Conservation (phyloP, 371 early-diverging fungal genomes). For the Mucor indicus region DNA sequence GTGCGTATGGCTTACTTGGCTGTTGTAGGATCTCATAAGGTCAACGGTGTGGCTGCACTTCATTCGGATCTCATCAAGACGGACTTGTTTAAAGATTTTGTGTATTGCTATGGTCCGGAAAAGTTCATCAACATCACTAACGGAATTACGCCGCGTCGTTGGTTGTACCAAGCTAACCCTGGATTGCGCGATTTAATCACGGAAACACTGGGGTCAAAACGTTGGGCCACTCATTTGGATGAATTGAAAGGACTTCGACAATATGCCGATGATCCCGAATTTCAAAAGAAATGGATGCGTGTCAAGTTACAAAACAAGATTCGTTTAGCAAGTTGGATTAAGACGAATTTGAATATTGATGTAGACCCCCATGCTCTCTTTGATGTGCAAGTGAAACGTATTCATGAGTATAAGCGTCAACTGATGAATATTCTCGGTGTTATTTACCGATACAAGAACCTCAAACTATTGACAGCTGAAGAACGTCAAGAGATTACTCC, state of each 20-base stretch:
- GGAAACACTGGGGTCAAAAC: slow-evolving; percentile 64
- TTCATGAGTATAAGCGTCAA: slow-evolving; percentile 97
- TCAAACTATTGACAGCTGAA: slow-evolving; percentile 68
- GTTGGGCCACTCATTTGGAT: slow-evolving; percentile 68
- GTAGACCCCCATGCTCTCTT: slow-evolving; percentile 86
- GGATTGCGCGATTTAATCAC: slow-evolving; percentile 76
- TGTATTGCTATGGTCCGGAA: slow-evolving; percentile 71
- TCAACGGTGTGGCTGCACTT: slow-evolving; percentile 92
- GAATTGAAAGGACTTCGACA: slow-evolving; percentile 57
- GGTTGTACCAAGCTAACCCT: slow-evolving; percentile 94
- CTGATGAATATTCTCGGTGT: slow-evolving; percentile 93
- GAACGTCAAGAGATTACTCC: slow-evolving; percentile 66
- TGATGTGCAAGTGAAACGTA: slow-evolving; percentile 93
- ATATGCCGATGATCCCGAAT: slow-evolving; percentile 59
- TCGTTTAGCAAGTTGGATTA: slow-evolving; percentile 81
- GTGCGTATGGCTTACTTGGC: slow-evolving; percentile 83
- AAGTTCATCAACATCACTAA: slow-evolving; percentile 94
- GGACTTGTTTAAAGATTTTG: slow-evolving; percentile 85
- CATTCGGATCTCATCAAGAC: slow-evolving; percentile 87
- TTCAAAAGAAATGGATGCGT: slow-evolving; percentile 81
- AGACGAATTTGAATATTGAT: slow-evolving; percentile 55
- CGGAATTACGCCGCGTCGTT: slow-evolving; percentile 90
- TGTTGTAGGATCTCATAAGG: slow-evolving; percentile 79
- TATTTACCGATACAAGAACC: slow-evolving; percentile 81
- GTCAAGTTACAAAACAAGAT: slow-evolving; percentile 86